Evolutionary conservation across 1,139 yeast genomes (phyloP).

Genomic region (Keqinozyma sinolaborantium): DNA sequence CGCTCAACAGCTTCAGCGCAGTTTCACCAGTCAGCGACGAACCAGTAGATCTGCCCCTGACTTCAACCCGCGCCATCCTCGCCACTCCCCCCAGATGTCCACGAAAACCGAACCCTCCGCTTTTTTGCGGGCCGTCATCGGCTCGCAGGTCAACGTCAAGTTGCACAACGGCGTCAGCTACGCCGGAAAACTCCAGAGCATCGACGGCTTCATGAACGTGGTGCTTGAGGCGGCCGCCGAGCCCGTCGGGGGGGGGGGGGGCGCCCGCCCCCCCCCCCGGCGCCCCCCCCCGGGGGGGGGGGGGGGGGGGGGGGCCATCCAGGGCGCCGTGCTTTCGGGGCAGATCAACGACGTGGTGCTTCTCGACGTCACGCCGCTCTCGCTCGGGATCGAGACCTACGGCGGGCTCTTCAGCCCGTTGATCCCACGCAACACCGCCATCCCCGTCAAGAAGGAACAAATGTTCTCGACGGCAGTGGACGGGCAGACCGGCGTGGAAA

Average conservation of each 20-base stretch:
- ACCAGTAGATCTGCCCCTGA: no score
- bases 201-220: constrained; percentile 96
- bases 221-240: constrained; percentile 80
- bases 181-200: constrained; percentile 71
- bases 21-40: no score
- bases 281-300: no score
- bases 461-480: constrained; percentile 82
- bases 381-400: constrained; percentile 77
- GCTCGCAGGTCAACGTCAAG: constrained; percentile 77
- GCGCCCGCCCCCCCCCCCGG: no score
- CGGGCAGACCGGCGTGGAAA: constrained; percentile 77
- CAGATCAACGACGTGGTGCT: constrained; percentile 67
- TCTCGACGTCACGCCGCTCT: constrained; percentile 74
- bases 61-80: no score
- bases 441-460: constrained; percentile 70
- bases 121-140: constrained; percentile 76
- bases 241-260: constrained; percentile 50
- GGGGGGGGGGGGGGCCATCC: constrained; percentile 78
- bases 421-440: constrained; percentile 71
- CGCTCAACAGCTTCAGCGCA: no score
- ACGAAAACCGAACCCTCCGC: constrained; percentile 60
- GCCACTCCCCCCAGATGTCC: background rate
- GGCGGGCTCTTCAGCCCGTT: constrained; percentile 80
- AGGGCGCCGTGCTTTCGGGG: constrained; percentile 75
- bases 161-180: constrained; percentile 86